phyloP scores from a whole-genome alignment of 768 basidiomycete genomes.

The Suillus ampliporus region DNA sequence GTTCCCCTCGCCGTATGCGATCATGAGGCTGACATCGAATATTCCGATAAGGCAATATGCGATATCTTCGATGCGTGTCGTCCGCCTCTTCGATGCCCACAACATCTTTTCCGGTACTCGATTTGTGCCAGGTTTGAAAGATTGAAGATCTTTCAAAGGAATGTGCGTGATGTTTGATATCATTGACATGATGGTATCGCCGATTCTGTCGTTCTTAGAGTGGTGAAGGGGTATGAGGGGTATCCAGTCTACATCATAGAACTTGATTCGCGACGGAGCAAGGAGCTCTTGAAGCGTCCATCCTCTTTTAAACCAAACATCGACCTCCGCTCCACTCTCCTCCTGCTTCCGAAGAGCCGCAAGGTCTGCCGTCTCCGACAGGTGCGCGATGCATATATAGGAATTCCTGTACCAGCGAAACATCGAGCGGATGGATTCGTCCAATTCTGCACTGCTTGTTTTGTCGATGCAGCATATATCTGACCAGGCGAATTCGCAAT shows the following conservation, averaged over 20 bases:
- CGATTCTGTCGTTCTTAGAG: constrained; percentile 12
- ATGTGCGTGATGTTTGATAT: constrained; percentile 15
- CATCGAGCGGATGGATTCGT: constrained; percentile 28
- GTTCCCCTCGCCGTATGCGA: constrained; percentile 24
- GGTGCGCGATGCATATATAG: constrained; percentile 20
- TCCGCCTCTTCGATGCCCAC: constrained; percentile 25
- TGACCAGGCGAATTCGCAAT: constrained; percentile 18
- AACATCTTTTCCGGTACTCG: constrained; percentile 16
- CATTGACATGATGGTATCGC: constrained; percentile 5
- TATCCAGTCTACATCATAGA: constrained; percentile 21
- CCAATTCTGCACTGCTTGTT: constrained; percentile 23
- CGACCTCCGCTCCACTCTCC: too few species aligned
- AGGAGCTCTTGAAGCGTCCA: constrained; percentile 23
- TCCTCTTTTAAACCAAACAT: constrained; percentile 24
- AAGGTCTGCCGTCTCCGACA: constrained; percentile 12
- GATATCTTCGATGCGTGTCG: constrained; percentile 24
- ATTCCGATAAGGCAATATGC: constrained; percentile 26
- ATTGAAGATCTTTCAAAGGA: constrained; percentile 10
- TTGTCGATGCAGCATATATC: constrained; percentile 27
- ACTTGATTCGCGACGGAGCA: constrained; percentile 22
- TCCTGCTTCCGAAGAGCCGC: constrained; percentile 4
- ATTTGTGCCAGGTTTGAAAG: constrained; percentile 12
- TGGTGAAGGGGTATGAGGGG: constrained; percentile 12
- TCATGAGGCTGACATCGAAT: constrained; percentile 20
- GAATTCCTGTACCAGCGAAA: constrained; percentile 25